These are phyloP conservation scores for Trichoderma virens DNA, from an alignment of 495 filamentous ascomycete genomes.

Conservation along the genomic window DNA sequence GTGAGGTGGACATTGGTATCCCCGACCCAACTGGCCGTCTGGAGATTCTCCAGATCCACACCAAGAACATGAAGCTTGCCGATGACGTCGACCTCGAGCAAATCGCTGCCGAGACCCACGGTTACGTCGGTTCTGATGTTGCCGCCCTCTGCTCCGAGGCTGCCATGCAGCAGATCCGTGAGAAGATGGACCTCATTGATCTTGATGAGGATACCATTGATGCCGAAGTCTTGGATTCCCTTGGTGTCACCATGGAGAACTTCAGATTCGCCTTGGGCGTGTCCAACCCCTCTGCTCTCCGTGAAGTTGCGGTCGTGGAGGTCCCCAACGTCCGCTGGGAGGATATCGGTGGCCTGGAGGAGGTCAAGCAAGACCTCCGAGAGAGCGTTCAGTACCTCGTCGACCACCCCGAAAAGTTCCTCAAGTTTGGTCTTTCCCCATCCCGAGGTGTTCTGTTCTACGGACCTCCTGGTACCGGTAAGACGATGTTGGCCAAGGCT, in stretches of 20 bases:
- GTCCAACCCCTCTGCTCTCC: slow-evolving; percentile 96
- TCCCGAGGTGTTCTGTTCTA: slow-evolving; percentile 99
- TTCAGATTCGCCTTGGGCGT: slow-evolving; percentile 97
- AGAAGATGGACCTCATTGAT: slow-evolving; percentile 99
- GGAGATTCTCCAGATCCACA: slow-evolving; percentile 97
- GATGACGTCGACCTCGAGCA: slow-evolving; percentile 96
- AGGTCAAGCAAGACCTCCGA: slow-evolving; percentile 98
- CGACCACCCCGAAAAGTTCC: slow-evolving; percentile 99
- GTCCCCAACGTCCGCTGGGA: slow-evolving; percentile 99
- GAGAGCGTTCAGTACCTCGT: slow-evolving; percentile 98
- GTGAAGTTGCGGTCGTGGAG: slow-evolving; percentile 97
- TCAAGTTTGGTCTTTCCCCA: slow-evolving; percentile 98
- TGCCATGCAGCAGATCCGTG: slow-evolving; percentile 99
- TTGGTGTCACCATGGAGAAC: slow-evolving; percentile 99
- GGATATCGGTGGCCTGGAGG: slow-evolving; percentile 96
- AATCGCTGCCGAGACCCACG: slow-evolving; percentile 96
- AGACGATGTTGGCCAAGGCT: slow-evolving; percentile 97
- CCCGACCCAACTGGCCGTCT: slow-evolving; percentile 97
- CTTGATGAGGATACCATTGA: slow-evolving; percentile 98
- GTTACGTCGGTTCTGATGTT: slow-evolving; percentile 97
- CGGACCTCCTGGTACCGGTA: slow-evolving; percentile 98
- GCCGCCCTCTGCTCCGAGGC: slow-evolving; percentile 98
- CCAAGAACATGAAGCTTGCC: slow-evolving; percentile 99
- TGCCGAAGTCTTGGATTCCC: slow-evolving; percentile 93
- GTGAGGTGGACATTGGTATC: slow-evolving; percentile 96